Conservation (phyloP, 192 early-diverging fungal species). For the Ambispora gerdemannii region DNA sequence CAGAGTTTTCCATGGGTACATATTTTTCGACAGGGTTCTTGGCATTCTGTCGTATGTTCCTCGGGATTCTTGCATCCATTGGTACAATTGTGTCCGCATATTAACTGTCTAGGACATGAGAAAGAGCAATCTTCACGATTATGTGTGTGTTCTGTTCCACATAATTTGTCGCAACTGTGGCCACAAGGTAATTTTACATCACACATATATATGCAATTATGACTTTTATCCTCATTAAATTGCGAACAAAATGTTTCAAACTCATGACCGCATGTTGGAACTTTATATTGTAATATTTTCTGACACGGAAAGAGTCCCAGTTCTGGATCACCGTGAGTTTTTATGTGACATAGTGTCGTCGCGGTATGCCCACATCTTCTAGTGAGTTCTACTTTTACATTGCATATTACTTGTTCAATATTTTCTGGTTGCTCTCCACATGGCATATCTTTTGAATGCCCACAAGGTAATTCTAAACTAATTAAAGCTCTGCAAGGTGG, state of each 20-base stretch:
- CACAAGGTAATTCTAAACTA: not conserved
- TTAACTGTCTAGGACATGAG: slow-evolving; percentile 32
- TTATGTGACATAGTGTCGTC: not conserved
- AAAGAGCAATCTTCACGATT: slow-evolving; percentile 20
- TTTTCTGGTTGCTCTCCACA: not conserved
- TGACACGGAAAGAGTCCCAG: too few relatives aligned
- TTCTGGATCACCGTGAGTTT: not conserved
- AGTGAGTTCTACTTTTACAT: not conserved
- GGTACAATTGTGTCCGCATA: slow-evolving; percentile 37
- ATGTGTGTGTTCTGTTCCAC: slow-evolving; percentile 32
- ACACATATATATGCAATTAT: slow-evolving; percentile 16
- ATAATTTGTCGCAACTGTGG: slow-evolving; percentile 6
- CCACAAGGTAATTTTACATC: not conserved
- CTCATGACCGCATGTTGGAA: not conserved
- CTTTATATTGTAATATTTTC: not conserved
- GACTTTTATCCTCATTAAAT: not conserved
- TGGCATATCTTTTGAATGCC: not conserved
- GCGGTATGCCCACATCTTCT: not conserved
- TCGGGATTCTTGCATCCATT: slow-evolving; percentile 36
- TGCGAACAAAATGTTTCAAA: not conserved
- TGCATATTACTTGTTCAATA: not conserved
- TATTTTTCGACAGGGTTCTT: slow-evolving; percentile 26
- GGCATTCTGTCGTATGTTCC: slow-evolving; percentile 33
- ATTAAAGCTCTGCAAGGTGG: not conserved
- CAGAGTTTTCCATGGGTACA: slow-evolving; percentile 38